phyloP scores from a whole-genome alignment of 176 grass and related monocot species.

The Aegilops bicornis region DNA sequence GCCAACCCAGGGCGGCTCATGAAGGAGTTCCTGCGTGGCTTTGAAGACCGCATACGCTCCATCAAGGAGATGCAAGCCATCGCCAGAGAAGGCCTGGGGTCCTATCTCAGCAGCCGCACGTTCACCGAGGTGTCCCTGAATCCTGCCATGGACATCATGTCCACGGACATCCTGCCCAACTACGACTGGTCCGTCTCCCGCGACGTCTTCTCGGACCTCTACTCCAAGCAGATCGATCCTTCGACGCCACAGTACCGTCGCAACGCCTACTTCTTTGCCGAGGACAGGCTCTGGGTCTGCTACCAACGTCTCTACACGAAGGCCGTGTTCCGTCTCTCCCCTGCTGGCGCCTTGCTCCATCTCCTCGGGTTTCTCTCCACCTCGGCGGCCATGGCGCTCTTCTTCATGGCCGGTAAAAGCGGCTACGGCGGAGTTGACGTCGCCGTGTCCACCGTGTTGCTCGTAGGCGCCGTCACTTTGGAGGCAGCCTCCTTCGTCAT shows the following conservation, averaged over 20 bases:
- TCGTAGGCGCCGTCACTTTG: slow-evolving; percentile 1
- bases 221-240: not conserved
- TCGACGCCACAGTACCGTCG: not conserved
- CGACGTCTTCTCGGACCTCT: slow-evolving; percentile 16
- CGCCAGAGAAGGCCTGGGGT: not conserved
- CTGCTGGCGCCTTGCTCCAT: not conserved
- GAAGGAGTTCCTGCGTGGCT: slow-evolving; percentile 26
- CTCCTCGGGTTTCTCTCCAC: slow-evolving; percentile 1
- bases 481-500: not conserved
- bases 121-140: slow-evolving; percentile 29
- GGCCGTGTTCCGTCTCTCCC: not conserved
- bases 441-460: not conserved
- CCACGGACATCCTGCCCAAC: slow-evolving; percentile 31
- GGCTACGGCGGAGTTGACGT: slow-evolving; percentile 5
- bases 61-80: slow-evolving; percentile 27
- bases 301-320: slow-evolving; percentile 37
- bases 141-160: slow-evolving; percentile 39
- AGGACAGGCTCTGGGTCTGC: slow-evolving; percentile 21
- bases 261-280: slow-evolving; percentile 10
- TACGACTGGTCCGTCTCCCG: slow-evolving; percentile 37
- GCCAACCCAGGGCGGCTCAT: not conserved
- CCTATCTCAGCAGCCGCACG: slow-evolving; percentile 22
- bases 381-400: slow-evolving; percentile 22
- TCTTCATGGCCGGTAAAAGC: not conserved
- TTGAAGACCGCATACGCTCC: slow-evolving; percentile 9